These are phyloP conservation scores for Candida germanica DNA, from an alignment of 805 yeast genomes.

Conservation along the genomic window DNA sequence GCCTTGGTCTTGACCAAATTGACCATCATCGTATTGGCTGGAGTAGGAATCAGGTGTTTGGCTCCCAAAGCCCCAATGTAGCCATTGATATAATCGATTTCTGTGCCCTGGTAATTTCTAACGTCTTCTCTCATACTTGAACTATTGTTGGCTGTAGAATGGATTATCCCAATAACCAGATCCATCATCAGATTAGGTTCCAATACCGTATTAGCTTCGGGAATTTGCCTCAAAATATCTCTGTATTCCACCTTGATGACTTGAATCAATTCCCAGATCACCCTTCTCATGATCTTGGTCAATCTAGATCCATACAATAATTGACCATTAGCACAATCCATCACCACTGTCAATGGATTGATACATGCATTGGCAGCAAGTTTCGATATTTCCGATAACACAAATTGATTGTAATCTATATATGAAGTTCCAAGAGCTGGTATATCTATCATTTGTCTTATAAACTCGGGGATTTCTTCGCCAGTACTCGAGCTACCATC, in stretches of 20 bases:
- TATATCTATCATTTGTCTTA: slow-evolving; percentile 1
- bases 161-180: slow-evolving; percentile 27
- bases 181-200: slow-evolving; percentile 32
- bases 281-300: slow-evolving; percentile 29
- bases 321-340: slow-evolving; percentile 78
- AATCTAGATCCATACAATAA: slow-evolving; percentile 43
- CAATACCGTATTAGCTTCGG: slow-evolving; percentile 29
- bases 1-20: slow-evolving; percentile 42
- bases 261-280: slow-evolving; percentile 46
- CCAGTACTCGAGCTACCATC: slow-evolving; percentile 15
- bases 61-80: slow-evolving; percentile 59
- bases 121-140: slow-evolving; percentile 75
- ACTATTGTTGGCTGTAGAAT: slow-evolving; percentile 51
- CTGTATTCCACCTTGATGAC: slow-evolving; percentile 35
- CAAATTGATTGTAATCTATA: slow-evolving; percentile 2
- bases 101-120: slow-evolving; percentile 55
- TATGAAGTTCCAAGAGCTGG: slow-evolving; percentile 4
- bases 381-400: slow-evolving; percentile 48
- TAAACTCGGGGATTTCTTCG: slow-evolving; percentile 1
- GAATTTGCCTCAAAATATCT: slow-evolving; percentile 20
- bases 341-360: slow-evolving; percentile 76
- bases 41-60: slow-evolving; percentile 40
- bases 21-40: slow-evolving; percentile 45
- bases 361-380: slow-evolving; percentile 78
- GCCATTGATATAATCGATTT: slow-evolving; percentile 82